Base-by-base conservation (phyloP, 139 green algal genomes). In the Chlamydomonas asymmetrica region DNA sequence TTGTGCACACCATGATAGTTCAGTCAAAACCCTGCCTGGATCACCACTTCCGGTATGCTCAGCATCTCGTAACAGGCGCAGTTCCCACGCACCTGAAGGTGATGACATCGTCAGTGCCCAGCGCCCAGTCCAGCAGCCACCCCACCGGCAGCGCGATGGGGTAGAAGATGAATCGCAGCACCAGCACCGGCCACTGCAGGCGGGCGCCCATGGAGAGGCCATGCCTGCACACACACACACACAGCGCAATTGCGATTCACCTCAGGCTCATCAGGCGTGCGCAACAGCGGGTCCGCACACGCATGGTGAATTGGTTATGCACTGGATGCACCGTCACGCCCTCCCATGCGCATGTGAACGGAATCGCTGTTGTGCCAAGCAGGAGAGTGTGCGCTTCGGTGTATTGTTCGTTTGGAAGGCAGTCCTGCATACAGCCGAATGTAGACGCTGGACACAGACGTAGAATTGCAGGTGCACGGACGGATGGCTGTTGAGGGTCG, bases 111-210 rank as follows among this genome's bases (percentile, higher is more conserved):
- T 84, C 73, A 18, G 63, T 5, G 3, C 92, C 92, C 56, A 97
- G 83, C 52, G 93, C 40, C 0, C 22, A 67, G 80, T 98, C 94
- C 45, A 98, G 87, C 31, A 96, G n/a, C 75, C 84, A 88, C 59
- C 78, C 81, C 5, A 89, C 32, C 16, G 84, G 80, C 68, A 65
- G 87, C 18, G 89, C 66, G 10, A 95, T 66, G 13, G 83, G 86
- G 63, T 74, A 74, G 52, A 25, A 54, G n/a, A 79, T 5, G 6
- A 72, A 4, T 62, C 71, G 71, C 34, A 95, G 82, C 34, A 82
- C 43, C 9, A 61, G 80, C 37, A 95, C 89, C 39, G 94, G 80
- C 48, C 79, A 89, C 4, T 88, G 71, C 3, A 82, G 83, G 35
- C 85, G 61, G 23, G 86, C 90, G 25, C 93, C 90, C 18, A 97